Percentiles rank a stretch among this genome's conserved stretches.
These are phyloP conservation scores for Sporothrix luriei DNA, from an alignment of 2,329 filamentous ascomycete genomes.

Conservation along the genomic window DNA sequence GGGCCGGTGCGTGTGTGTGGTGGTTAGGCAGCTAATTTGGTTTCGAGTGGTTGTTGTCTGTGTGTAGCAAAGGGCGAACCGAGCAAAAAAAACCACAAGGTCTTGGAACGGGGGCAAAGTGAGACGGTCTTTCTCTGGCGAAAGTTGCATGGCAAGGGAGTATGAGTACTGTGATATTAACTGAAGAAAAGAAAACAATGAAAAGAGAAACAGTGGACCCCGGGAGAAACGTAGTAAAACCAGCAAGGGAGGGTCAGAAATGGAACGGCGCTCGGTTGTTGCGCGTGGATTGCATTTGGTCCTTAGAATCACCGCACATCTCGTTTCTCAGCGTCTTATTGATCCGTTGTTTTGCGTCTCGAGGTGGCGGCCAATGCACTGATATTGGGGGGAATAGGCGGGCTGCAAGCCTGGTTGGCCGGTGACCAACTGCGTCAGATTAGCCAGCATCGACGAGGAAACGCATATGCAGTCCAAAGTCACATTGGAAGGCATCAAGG, in stretches of 20 bases:
- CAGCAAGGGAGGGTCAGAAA: constrained; percentile 8
- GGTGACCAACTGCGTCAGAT: neutral
- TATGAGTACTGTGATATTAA: neutral
- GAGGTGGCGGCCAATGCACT: constrained; percentile 15
- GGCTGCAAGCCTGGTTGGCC: neutral
- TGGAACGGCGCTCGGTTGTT: constrained; percentile 21
- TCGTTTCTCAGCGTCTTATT: constrained; percentile 24
- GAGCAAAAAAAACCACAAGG: neutral
- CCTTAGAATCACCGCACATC: constrained; percentile 15
- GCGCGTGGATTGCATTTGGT: neutral
- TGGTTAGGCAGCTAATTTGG: neutral
- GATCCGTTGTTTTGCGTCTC: constrained; percentile 17
- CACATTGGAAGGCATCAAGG: constrained; percentile 17
- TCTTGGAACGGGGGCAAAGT: neutral
- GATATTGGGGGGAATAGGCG: neutral
- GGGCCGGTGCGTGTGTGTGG: neutral
- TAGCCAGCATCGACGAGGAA: neutral
- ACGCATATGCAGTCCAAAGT: constrained; percentile 25
- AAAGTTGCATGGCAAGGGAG: neutral
- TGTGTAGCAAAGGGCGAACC: neutral
- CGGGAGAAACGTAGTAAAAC: constrained; percentile 6
- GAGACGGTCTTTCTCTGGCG: neutral
- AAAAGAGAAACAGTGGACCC: neutral
- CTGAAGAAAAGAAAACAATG: neutral
- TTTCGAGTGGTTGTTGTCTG: neutral